Percentiles rank a stretch among this genome's conserved stretches.
These are phyloP conservation scores for Hsuehochloa calcarea DNA, from an alignment of 176 grass and related monocot genomes.

Conservation along the genomic window DNA sequence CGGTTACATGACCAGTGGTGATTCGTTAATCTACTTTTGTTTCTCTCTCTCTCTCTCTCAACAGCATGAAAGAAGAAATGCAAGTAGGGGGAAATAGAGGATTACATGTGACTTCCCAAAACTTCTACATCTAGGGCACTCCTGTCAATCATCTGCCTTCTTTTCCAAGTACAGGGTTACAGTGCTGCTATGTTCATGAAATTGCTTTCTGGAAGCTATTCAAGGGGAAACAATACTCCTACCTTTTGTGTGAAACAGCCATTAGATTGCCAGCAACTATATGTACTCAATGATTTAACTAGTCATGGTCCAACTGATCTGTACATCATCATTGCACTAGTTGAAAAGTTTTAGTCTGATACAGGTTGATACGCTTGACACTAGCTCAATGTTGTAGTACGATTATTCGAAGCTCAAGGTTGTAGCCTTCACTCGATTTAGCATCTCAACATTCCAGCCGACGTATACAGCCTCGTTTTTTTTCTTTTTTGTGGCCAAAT, in stretches of 20 bases:
- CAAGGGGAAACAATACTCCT: background rate
- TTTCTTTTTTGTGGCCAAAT: too few species aligned
- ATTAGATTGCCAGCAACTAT: background rate
- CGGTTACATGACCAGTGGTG: background rate
- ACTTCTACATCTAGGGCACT: background rate
- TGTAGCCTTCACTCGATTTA: too few species aligned
- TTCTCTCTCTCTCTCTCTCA: background rate
- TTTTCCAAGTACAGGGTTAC: background rate
- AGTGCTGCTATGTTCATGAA: background rate
- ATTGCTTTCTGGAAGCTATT: background rate
- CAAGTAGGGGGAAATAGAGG: background rate
- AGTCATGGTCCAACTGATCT: background rate
- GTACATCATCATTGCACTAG: background rate
- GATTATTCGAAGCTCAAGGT: too few species aligned
- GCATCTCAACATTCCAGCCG: too few species aligned
- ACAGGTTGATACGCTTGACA: background rate
- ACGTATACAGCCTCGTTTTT: too few species aligned
- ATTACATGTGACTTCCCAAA: background rate
- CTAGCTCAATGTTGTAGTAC: background rate
- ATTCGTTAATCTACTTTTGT: background rate
- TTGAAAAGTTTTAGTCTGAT: background rate
- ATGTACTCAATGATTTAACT: background rate
- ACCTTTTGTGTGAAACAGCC: background rate
- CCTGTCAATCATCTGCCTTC: background rate
- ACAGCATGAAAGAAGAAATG: too few species aligned